Base-by-base conservation (phyloP, 2,329 filamentous ascomycete species). In the Fusarium piperis region DNA sequence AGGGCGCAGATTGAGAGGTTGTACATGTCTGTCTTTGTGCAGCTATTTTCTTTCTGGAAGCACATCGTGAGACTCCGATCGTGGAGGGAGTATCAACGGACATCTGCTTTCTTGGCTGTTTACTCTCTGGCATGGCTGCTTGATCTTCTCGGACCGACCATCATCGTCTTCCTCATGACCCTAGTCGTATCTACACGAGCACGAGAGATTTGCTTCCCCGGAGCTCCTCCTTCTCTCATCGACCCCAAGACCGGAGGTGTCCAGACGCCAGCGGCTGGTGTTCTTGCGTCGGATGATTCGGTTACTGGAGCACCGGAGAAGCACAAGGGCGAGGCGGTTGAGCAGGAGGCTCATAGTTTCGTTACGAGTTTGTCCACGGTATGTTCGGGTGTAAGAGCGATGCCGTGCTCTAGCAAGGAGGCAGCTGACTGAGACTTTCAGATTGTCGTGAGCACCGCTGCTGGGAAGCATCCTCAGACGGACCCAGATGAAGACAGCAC, bases 251-350 rank as follows among this genome's bases (percentile, higher is more conserved):
- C 91, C 0, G 93, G 94, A 8, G 92, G 92, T 8, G 85, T 95
- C 1, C 90, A 96, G 79, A 95, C 92, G 74, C 93, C 93, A 1
- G 89, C 90, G 57, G 88, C 93, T 3, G 93, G 93, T 2, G 89
- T 94, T 0, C 82, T 96, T 0, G 94, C 92, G 1, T 94, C 92
- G 20, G 88, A 91, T 30, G 92, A 94, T 66, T 94, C 92, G 63
- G 87, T 92, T 1, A 97, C 94, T 0, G 94, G 94, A 1, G 94
- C 94, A 0, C 92, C 93, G 0, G 93, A 97, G 78, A 93, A 94
- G 72, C 89, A 94, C 81, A 92, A 94, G 78, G 94, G 94, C 28
- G 93, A 96, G 78, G 93, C 93, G 0, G 92, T 94, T 1, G 94
- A 97, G 78, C 89, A 93, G 67, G 94, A 97, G 79, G 94, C 94